These are phyloP conservation scores for Polytrichum commune DNA, from an alignment of 225 moss, liverwort and hornwort species.

Conservation along the genomic window DNA sequence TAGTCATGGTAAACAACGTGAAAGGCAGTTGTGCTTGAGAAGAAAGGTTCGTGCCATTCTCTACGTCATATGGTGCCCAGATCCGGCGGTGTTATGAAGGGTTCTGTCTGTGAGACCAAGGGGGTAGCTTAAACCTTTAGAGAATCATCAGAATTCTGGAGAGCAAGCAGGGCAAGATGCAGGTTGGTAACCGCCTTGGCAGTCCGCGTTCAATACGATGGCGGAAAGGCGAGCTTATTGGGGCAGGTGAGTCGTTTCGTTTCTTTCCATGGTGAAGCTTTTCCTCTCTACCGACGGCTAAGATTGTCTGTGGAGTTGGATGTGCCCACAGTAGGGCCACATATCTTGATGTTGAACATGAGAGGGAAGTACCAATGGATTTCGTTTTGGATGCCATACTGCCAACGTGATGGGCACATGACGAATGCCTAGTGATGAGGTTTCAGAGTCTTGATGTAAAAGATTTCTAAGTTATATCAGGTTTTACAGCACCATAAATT, in stretches of 20 bases:
- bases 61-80: slow-evolving; percentile 13
- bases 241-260: slow-evolving; percentile 37
- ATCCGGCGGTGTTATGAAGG: slow-evolving; percentile 9
- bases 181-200: slow-evolving; percentile 43
- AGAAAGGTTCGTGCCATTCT: too few relatives aligned
- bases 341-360: too few relatives aligned
- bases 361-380: too few relatives aligned
- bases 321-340: too few relatives aligned
- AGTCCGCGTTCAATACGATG: slow-evolving; percentile 92
- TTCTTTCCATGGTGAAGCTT: not conserved
- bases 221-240: slow-evolving; percentile 98
- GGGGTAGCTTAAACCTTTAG: slow-evolving; percentile 1
- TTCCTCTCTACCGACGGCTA: too few relatives aligned
- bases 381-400: too few relatives aligned
- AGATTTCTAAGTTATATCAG: not conserved
- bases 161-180: slow-evolving; percentile 33
- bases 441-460: slow-evolving; percentile 1
- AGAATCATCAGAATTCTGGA: slow-evolving; percentile 1
- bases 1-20: not conserved
- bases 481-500: too few relatives aligned
- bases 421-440: not conserved
- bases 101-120: not conserved
- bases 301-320: too few relatives aligned
- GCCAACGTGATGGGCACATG: not conserved
- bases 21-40: slow-evolving; percentile 6